Evolutionary conservation across 2,329 filamentous ascomycete species (phyloP), one percentile per base, ranked within the genome.

Genomic region (Diplodia scrobiculata): DNA sequence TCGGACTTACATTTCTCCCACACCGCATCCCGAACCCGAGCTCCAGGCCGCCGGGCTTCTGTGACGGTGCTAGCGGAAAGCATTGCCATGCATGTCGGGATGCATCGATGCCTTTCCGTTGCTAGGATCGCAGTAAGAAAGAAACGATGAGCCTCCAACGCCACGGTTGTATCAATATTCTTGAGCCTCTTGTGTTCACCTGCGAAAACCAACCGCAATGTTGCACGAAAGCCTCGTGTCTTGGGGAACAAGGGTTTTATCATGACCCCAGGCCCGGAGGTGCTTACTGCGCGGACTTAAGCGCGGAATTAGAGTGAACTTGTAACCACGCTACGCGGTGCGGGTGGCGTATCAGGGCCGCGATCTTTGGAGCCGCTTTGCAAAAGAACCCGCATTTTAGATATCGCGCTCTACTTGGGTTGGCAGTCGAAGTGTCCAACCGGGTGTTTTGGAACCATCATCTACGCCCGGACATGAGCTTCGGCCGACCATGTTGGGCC

Each of bases 1-100:
- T 45, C 19, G 21, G 21, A 47, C 10, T 47, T 60, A 45, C 38
- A n/a, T 60, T 60, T 60, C 38, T 60, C 55, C 55, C 38, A 27
- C 29, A 34, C 55, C 38, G 55, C 38, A 47, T 21, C 27, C 34
- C 25, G 36, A 36, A 58, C 14, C 38, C 13, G 25, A 47, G 19
- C 41, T 45, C 41, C 41, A 45, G 41, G 17, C 14, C 38, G 17
- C 38, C 38, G 38, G 38, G 29, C 25, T 14, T 41, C 29, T 48
- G 10, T 9, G 54, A 11, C 19, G 19, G 14, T 38, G 54, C 54
- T 59, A 59, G 38, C 38, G 54, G 54, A 29, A 9, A 25, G 10
- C 13, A 14, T 59, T 48, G 14, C 19, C 55, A 38, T 27, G 17
- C 55, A 9, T 58, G n/a, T 60, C 36, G 21, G 41, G 55, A 21